Base-by-base conservation (phyloP, 2,329 filamentous ascomycete genomes). In the Botrytis porri region DNA sequence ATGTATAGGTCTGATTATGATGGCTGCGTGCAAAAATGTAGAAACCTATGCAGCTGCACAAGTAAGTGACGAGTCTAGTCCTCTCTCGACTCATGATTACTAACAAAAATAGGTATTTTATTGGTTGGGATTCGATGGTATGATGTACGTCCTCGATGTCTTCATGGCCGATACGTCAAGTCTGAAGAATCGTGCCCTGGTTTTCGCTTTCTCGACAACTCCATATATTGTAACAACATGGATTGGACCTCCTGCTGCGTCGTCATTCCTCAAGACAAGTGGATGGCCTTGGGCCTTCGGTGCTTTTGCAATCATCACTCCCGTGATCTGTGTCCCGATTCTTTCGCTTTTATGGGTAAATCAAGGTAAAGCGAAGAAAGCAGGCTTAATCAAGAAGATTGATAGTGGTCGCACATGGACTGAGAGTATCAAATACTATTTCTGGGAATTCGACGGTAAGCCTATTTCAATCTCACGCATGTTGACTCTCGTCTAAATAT, bases 201-300 rank as follows among this genome's bases (percentile, higher is more conserved):
- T 80, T 3, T 76, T 89, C 60, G 88, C 89, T 2, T 85, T 92
- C 73, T 86, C 88, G 18, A 85, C 85, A 60, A 88, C 90, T 0
- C 90, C 91, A 0, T 91, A 89, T 77, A 86, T 93, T 66, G 85
- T 88, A 76, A 92, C 90, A 3, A 88, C 89, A 1, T 93, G 88
- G 83, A 84, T 89, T 66, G 87, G 89, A 3, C 86, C 88, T 1
- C 86, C 84, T 59, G 86, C 90, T 73, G 87, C 88, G 0, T 82
- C 86, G 37, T 82, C 83, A 0, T 87, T 91, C 74, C 83, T 89
- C 63, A 78, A 83, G 0, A 82, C 86, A 4, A 83, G 85, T 12
- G 88, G 86, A 64, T 93, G 88, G 87, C 86, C 89, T 57, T 93
- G 90, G 91, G 90, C 85, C 1, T 93, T 90, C 77, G 91, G 89